Evolutionary conservation across 2,329 filamentous ascomycete species (phyloP).

Genomic region (Trichophyton mentagrophytes): DNA sequence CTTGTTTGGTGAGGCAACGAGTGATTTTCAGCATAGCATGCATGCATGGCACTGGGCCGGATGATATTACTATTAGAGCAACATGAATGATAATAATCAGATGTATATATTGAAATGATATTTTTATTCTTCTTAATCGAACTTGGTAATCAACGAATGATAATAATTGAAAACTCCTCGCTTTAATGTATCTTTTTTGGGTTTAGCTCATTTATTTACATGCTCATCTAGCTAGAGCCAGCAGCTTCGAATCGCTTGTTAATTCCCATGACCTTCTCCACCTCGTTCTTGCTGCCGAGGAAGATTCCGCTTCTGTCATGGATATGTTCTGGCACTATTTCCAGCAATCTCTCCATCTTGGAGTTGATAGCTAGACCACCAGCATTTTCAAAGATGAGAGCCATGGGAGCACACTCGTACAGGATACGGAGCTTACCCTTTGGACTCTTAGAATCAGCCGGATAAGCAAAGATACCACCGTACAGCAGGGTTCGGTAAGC

Average conservation of each 20-base stretch:
- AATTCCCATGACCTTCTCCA: conserved; percentile 84
- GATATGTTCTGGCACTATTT: conserved; percentile 79
- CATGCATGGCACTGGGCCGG: not conserved
- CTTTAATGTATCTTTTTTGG: not conserved
- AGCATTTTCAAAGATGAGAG: conserved; percentile 96
- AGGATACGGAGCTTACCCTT: conserved; percentile 96
- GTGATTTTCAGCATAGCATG: not conserved
- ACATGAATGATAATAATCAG: not conserved
- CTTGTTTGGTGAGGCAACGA: not conserved
- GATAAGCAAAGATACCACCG: conserved; percentile 94
- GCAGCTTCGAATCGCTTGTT: conserved; percentile 42
- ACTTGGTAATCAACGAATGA: not conserved
- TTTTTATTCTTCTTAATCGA: not conserved
- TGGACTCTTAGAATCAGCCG: conserved; percentile 92
- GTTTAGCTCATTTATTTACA: not conserved
- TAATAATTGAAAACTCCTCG: not conserved
- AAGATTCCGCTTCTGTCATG: conserved; percentile 95
- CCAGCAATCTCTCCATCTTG: conserved; percentile 81
- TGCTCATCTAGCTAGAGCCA: not conserved
- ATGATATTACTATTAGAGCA: not conserved
- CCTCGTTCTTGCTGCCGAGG: conserved; percentile 84
- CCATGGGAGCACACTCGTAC: conserved; percentile 98
- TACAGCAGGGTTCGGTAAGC: conserved; percentile 92
- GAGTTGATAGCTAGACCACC: conserved; percentile 87
- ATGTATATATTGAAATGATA: not conserved